Conservation (phyloP, 306 rosid species). For the Cajanus cajan region DNA sequence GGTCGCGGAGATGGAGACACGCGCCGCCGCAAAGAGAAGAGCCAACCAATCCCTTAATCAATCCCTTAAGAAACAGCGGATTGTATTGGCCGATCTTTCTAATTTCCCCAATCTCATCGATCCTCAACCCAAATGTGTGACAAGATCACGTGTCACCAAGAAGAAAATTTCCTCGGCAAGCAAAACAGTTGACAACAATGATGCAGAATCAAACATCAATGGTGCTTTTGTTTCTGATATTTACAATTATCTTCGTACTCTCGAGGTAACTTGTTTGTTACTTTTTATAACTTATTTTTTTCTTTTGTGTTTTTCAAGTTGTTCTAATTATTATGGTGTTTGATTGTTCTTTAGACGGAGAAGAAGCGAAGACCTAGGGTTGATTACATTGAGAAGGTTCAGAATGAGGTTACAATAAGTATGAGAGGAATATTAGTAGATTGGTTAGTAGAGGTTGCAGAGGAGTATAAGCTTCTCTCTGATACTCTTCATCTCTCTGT, state of each 20-base stretch:
- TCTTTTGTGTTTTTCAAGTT: not conserved
- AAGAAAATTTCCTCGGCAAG: not conserved
- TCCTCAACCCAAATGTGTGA: conserved; percentile 27
- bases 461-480: conserved; percentile 63
- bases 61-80: conserved; percentile 45
- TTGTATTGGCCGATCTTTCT: conserved; percentile 62
- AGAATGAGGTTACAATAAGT: conserved; percentile 50
- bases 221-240: conserved; percentile 48
- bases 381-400: conserved; percentile 57
- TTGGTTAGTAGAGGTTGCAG: conserved; percentile 82
- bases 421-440: conserved; percentile 78
- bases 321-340: not conserved
- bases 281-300: no score
- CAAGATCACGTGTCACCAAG: not conserved
- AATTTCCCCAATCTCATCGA: conserved; percentile 35
- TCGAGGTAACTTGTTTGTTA: conserved; percentile 50
- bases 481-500: conserved; percentile 65
- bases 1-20: conserved; percentile 42
- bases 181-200: not conserved
- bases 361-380: conserved; percentile 52
- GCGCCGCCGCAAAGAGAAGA: conserved; percentile 50
- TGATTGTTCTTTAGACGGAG: conserved; percentile 38
- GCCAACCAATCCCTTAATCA: conserved; percentile 27
- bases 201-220: not conserved
- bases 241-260: conserved; percentile 46